These are phyloP conservation scores for Borealophlyctis nickersoniae DNA, from an alignment of 192 early-diverging fungal genomes.

Conservation along the genomic window DNA sequence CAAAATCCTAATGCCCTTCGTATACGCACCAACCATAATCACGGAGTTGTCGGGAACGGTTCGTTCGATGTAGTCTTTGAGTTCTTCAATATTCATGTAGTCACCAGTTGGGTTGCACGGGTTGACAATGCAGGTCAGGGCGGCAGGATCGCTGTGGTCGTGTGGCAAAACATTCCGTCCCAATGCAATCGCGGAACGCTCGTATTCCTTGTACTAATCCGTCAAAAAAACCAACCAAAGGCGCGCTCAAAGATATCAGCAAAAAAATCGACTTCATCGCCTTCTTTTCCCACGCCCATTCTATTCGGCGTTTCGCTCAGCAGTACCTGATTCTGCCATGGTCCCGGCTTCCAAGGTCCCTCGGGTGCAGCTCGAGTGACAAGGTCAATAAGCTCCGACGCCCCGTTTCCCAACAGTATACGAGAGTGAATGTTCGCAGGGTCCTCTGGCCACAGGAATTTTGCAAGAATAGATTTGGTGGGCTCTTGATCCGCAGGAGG, in stretches of 20 bases:
- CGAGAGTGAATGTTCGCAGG: constrained; percentile 56
- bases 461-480: constrained; percentile 74
- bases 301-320: not conserved
- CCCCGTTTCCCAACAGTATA: constrained; percentile 83
- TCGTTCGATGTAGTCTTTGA: constrained; percentile 73
- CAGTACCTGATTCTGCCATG: constrained; percentile 59
- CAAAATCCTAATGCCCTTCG: not conserved
- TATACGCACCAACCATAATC: constrained; percentile 70
- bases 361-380: constrained; percentile 73
- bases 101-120: constrained; percentile 92
- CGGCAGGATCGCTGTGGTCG: constrained; percentile 54
- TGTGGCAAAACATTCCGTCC: constrained; percentile 62
- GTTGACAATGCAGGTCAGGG: constrained; percentile 81
- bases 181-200: constrained; percentile 78
- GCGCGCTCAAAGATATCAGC: not conserved
- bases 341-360: constrained; percentile 82
- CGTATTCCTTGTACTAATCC: constrained; percentile 79
- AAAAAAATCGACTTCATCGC: no score
- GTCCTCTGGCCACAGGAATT: constrained; percentile 72
- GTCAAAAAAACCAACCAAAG: not conserved
- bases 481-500: constrained; percentile 91
- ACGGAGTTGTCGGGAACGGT: constrained; percentile 76
- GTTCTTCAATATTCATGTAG: constrained; percentile 67
- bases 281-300: not conserved
- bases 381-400: constrained; percentile 86